Percentiles rank a stretch among this genome's conserved stretches.
Conservation (phyloP, 805 yeast genomes). For the Schwanniomyces polymorphus region DNA sequence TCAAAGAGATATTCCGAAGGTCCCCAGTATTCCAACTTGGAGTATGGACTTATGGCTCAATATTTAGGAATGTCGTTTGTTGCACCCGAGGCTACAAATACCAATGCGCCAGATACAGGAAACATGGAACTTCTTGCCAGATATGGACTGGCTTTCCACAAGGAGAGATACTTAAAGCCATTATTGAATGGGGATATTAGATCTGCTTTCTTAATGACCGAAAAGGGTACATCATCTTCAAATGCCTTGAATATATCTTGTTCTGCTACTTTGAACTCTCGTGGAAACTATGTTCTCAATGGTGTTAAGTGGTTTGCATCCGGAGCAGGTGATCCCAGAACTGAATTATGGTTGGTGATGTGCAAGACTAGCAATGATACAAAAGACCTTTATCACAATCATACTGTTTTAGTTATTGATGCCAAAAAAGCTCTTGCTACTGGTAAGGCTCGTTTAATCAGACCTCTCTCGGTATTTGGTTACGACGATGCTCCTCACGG, state of each 20-base stretch:
- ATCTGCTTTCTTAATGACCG: constrained; percentile 67
- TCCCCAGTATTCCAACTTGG: constrained; percentile 60
- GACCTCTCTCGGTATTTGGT: constrained; percentile 58
- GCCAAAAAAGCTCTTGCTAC: constrained; percentile 48
- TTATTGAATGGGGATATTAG: constrained; percentile 54
- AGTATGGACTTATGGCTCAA: constrained; percentile 65
- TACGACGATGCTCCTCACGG: constrained; percentile 73
- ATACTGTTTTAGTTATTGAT: constrained; percentile 57
- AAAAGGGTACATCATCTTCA: constrained; percentile 58
- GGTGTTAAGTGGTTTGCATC: constrained; percentile 74
- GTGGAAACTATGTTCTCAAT: constrained; percentile 50
- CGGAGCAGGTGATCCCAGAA: constrained; percentile 69
- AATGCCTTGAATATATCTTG: constrained; percentile 60
- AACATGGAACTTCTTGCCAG: constrained; percentile 53
- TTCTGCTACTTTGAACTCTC: constrained; percentile 34
- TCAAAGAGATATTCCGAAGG: constrained; percentile 49
- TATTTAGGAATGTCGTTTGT: constrained; percentile 54
- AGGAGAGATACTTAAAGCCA: constrained; percentile 50
- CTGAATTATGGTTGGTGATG: constrained; percentile 54
- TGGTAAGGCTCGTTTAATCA: constrained; percentile 46
- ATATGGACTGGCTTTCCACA: constrained; percentile 38
- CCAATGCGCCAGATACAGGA: constrained; percentile 66
- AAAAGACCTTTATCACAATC: constrained; percentile 45
- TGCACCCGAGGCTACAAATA: constrained; percentile 62
- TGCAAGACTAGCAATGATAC: constrained; percentile 41